Evolutionary conservation across 495 filamentous ascomycete genomes (phyloP).

Genomic region (Terfezia boudieri): DNA sequence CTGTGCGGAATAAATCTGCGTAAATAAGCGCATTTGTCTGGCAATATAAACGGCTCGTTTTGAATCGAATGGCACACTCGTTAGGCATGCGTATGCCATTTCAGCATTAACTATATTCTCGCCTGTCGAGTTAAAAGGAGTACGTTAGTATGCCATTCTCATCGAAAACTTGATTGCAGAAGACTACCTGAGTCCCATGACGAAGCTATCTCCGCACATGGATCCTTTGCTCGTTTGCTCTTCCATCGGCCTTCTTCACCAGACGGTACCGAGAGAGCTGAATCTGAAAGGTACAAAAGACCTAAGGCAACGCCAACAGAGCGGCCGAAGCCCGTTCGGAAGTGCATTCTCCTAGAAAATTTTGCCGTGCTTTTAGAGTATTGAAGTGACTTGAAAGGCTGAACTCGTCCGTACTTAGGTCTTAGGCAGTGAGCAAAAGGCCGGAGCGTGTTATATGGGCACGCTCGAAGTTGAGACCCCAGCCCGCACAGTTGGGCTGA

Average conservation of each 20-base stretch:
- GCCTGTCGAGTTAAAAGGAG: neutral
- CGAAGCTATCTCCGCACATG: neutral
- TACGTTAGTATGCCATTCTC: neutral
- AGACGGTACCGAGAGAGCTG: neutral
- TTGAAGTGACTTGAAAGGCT: too few relatives aligned
- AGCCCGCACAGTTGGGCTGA: too few relatives aligned
- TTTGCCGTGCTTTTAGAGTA: too few relatives aligned
- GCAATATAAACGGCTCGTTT: neutral
- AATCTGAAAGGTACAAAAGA: neutral
- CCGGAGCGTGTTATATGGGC: too few relatives aligned
- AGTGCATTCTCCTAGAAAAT: neutral
- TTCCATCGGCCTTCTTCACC: neutral
- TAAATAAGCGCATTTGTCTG: slow-evolving; percentile 4
- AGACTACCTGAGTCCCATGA: neutral
- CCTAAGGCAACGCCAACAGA: neutral
- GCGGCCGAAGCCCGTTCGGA: neutral
- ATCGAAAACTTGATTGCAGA: neutral
- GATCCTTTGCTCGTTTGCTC: neutral
- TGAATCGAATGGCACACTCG: neutral
- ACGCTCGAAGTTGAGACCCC: too few relatives aligned
- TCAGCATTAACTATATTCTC: neutral
- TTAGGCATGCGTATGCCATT: neutral
- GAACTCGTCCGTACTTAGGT: too few relatives aligned
- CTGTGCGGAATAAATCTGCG: slow-evolving; percentile 13
- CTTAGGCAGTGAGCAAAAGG: too few relatives aligned